Evolutionary conservation across 2,329 filamentous ascomycete species (phyloP).

Genomic region (Epichloe elymi): DNA sequence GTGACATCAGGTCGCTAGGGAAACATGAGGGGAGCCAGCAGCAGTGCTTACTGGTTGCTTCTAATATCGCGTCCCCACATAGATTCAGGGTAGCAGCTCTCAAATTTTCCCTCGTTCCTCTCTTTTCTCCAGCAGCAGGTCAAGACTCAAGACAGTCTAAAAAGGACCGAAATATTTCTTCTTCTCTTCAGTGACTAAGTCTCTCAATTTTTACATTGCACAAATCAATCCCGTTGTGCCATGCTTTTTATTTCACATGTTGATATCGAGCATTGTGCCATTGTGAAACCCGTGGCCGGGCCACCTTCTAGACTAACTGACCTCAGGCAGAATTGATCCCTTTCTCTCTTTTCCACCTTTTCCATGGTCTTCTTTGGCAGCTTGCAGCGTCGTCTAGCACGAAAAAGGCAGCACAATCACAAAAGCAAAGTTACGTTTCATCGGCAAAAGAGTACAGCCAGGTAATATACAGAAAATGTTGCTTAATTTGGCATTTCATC

Average conservation of each 20-base stretch:
- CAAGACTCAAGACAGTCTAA: too few species aligned
- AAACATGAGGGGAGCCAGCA: background rate
- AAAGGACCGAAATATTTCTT: background rate
- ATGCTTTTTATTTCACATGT: background rate
- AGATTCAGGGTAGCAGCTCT: background rate
- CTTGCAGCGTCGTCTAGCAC: background rate
- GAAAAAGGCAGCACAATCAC: background rate
- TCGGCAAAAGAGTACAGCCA: background rate
- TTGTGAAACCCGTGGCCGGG: background rate
- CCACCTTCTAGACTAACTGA: background rate
- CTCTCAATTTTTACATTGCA: background rate
- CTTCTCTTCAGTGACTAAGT: background rate
- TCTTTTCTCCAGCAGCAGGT: background rate
- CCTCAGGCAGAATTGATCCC: too few species aligned
- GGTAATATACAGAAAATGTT: background rate
- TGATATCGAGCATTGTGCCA: background rate
- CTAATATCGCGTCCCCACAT: background rate
- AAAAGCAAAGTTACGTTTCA: background rate
- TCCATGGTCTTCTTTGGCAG: background rate
- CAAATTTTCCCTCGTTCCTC: background rate
- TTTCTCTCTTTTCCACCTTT: too few species aligned
- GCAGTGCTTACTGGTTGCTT: background rate
- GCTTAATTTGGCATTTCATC: slow-evolving; percentile 24
- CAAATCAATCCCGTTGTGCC: background rate
- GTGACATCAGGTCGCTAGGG: slow-evolving; percentile 9